A percentile compares a stretch with the other conserved stretches of the same genome.
These are phyloP conservation scores for Trichophyton mentagrophytes DNA, from an alignment of 2,329 filamentous ascomycete genomes.

Conservation along the genomic window DNA sequence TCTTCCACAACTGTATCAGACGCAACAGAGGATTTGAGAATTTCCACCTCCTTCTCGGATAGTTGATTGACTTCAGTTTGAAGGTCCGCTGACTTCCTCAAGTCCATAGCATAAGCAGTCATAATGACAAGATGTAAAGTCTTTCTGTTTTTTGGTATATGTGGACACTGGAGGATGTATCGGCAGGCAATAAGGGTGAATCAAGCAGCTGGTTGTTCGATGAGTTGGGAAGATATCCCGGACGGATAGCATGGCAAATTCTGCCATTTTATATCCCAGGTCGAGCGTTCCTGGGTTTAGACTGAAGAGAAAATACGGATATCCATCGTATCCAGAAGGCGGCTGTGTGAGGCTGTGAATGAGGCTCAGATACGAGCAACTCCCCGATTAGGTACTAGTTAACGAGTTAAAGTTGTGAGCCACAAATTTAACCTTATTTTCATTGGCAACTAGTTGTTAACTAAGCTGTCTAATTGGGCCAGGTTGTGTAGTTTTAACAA, in stretches of 20 bases:
- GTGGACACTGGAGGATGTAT: not conserved
- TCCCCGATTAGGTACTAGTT: not conserved
- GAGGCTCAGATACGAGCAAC: not conserved
- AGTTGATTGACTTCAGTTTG: not conserved
- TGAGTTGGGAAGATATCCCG: not conserved
- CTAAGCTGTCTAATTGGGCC: no score
- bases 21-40: conserved; percentile 9
- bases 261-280: not conserved
- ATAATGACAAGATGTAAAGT: not conserved
- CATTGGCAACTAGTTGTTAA: no score
- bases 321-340: not conserved
- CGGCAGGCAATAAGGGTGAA: not conserved
- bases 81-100: not conserved
- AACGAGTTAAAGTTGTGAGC: not conserved
- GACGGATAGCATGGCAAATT: not conserved
- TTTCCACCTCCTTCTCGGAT: conserved; percentile 7
- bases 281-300: not conserved
- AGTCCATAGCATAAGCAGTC: not conserved
- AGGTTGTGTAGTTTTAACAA: no score
- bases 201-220: not conserved
- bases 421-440: no score
- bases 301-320: not conserved
- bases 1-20: conserved; percentile 7
- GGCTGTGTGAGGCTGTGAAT: not conserved
- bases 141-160: not conserved